Conservation (phyloP, 345 rosid genomes). For the Corchorus capsularis region DNA sequence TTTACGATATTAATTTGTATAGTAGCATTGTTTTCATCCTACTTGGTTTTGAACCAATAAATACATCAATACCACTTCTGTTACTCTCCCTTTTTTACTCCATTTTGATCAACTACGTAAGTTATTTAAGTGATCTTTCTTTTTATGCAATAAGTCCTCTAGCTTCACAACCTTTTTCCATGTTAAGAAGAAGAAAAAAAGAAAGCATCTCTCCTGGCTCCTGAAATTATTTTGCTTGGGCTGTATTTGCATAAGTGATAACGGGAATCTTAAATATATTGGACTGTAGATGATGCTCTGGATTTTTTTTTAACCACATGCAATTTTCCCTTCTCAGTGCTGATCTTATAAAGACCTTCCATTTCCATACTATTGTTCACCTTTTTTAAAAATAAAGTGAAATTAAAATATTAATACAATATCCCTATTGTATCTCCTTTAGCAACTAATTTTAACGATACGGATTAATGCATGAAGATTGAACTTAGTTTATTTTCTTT, state of each 20-base stretch:
- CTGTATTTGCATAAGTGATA: neutral
- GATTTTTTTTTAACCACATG: neutral
- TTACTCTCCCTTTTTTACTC: neutral
- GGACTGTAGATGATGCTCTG: neutral
- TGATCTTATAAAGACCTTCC: neutral
- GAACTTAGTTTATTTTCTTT: conserved; percentile 17
- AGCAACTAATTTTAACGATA: no score
- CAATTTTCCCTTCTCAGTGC: neutral
- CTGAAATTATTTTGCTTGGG: neutral
- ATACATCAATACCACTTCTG: neutral
- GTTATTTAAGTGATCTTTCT: neutral
- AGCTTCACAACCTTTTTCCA: neutral
- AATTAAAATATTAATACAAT: neutral
- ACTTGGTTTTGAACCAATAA: conserved; percentile 1
- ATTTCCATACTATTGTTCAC: neutral
- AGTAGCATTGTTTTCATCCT: neutral
- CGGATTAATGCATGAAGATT: neutral
- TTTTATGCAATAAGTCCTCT: neutral
- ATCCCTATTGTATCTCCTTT: conserved; percentile 8
- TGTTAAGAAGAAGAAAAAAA: neutral
- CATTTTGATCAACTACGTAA: neutral
- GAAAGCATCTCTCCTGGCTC: neutral
- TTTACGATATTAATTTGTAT: conserved; percentile 6
- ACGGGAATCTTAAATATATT: neutral
- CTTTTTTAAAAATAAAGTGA: neutral